phyloP scores from a whole-genome alignment of 768 basidiomycete species.

The Tulasnella sp. region DNA sequence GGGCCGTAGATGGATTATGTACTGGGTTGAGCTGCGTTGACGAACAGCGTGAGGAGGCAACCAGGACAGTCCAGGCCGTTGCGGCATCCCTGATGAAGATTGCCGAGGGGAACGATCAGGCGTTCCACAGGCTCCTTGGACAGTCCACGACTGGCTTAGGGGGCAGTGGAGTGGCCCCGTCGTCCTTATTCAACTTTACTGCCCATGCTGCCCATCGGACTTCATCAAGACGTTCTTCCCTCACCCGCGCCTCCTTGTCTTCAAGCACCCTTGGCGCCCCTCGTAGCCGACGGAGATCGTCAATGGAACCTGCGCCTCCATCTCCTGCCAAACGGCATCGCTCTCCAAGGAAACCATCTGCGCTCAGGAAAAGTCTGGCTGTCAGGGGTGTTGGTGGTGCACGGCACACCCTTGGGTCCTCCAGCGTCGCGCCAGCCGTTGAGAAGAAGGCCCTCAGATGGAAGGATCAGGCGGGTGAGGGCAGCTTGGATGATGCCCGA shows the following conservation, averaged over 20 bases:
- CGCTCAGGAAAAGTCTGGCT: conserved; percentile 46
- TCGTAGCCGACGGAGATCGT: conserved; percentile 35
- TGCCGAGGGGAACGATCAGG: conserved; percentile 57
- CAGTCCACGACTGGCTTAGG: conserved; percentile 52
- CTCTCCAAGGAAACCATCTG: conserved; percentile 56
- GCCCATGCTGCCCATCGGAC: conserved; percentile 42
- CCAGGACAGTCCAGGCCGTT: conserved; percentile 38
- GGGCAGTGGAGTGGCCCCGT: conserved; percentile 23
- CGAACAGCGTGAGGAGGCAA: conserved; percentile 21
- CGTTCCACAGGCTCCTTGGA: conserved; percentile 56
- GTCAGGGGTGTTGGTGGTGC: conserved; percentile 40
- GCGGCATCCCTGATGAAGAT: conserved; percentile 42
- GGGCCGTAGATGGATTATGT: conserved; percentile 21
- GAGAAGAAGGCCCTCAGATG: conserved; percentile 73
- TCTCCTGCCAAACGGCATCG: conserved; percentile 41
- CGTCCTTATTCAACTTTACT: conserved; percentile 39
- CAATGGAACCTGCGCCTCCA: conserved; percentile 16
- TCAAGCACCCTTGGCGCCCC: conserved; percentile 40
- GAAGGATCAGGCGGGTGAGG: conserved; percentile 79
- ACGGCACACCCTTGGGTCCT: conserved; percentile 33
- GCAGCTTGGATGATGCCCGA: conserved; percentile 52
- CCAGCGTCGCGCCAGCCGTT: conserved; percentile 40
- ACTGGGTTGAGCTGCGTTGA: background rate
- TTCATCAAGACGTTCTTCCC: conserved; percentile 39
- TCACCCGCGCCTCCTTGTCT: conserved; percentile 17